Base-by-base conservation (phyloP, 768 basidiomycete genomes). In the Suillus placidus region DNA sequence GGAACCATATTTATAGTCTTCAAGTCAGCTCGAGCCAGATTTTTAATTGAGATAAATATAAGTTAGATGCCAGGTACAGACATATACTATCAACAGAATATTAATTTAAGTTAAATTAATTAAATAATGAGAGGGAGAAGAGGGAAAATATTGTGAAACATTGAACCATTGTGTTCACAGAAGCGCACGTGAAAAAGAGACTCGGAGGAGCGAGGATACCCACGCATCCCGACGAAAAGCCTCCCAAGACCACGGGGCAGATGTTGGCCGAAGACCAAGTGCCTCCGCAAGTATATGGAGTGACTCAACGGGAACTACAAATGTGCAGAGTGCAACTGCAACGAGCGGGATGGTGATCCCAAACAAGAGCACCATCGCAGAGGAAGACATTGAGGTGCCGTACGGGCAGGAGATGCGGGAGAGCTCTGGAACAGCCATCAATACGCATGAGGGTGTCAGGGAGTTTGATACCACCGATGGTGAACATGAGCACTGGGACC, bases 321-420 rank as follows among this genome's bases (percentile, higher is more conserved):
- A 82, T 40, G 83, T 83, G 10, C 89, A 90, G 76, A 90, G 89
- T 70, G 87, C 89, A 8, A 93, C 89, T 12, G 92, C 93, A 51
- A 92, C 88, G 16, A 92, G 91, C 70, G 93, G 88, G 10, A 88
- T 97, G 78, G 89, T 99, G 70, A 95, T 99, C 35, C 97, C 97
- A 6, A 94, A 91, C 80, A 99, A 97, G 82, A 93, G 91, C 72
- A 95, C 95, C 0, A 95, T 99, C 73, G 91, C 96, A 58, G 94
- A 97, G 73, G 97, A 99, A 76, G 94, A 95, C 65, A 96, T 98
- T 70, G 90, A 95, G 74, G 94, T 97, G 8, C 95, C 95, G 0
- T 97, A 94, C 75, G 94, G 93, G 30, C 84, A 88, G 32, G 89
- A 91, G 67, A 77, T 74, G 55, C 81, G 88, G 32, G 90, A 89